These are phyloP conservation scores for Neopestalotiopsis sp. DNA, from an alignment of 2,329 filamentous ascomycete species.

Conservation along the genomic window DNA sequence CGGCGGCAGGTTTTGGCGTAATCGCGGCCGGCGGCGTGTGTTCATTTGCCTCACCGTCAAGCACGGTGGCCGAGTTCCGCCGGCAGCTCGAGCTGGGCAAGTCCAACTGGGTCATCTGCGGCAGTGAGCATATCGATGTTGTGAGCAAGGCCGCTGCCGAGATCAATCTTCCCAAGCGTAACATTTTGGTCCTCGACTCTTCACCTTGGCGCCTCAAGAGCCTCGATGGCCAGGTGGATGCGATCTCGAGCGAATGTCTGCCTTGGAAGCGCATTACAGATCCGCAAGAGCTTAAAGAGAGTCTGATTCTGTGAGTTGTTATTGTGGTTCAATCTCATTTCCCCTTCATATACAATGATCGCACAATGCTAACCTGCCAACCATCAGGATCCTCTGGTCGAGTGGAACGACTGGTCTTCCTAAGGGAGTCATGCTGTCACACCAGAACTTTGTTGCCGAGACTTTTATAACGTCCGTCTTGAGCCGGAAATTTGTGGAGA, in stretches of 20 bases:
- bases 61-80: slow-evolving; percentile 55
- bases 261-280: slow-evolving; percentile 13
- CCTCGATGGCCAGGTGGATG: slow-evolving; percentile 10
- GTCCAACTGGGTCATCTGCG: slow-evolving; percentile 47
- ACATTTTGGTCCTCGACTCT: slow-evolving; percentile 17
- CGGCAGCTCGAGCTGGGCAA: slow-evolving; percentile 49
- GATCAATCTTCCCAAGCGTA: slow-evolving; percentile 31
- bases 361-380: no score
- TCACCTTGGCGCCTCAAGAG: slow-evolving; percentile 15
- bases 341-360: no score
- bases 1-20: slow-evolving; percentile 59
- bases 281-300: slow-evolving; percentile 15
- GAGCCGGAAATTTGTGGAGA: neutral
- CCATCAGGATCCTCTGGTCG: slow-evolving; percentile 42
- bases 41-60: slow-evolving; percentile 56
- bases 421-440: slow-evolving; percentile 45
- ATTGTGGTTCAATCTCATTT: no score
- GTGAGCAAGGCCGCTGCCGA: slow-evolving; percentile 47
- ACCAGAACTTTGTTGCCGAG: slow-evolving; percentile 32
- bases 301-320: slow-evolving; percentile 22
- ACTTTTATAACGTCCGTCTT: neutral
- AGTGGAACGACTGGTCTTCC: slow-evolving; percentile 49
- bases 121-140: slow-evolving; percentile 45
- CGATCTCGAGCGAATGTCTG: neutral
- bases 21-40: slow-evolving; percentile 65